phyloP scores from a whole-genome alignment of 345 rosid genomes.

The Reutealis trisperma region DNA sequence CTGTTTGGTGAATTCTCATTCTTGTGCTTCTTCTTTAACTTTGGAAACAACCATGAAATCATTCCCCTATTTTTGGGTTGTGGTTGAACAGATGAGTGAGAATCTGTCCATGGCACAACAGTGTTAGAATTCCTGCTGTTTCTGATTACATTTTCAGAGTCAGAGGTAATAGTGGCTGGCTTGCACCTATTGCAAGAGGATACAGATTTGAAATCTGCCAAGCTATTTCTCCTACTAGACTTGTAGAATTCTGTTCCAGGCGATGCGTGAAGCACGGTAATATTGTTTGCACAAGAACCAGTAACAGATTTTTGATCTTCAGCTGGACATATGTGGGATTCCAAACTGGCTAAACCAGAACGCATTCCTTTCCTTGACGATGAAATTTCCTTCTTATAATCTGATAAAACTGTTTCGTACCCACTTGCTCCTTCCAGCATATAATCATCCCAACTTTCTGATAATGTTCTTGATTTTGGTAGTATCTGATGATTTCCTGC shows the following conservation, averaged over 20 bases:
- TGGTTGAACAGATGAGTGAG: constrained; percentile 61
- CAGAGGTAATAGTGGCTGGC: constrained; percentile 46
- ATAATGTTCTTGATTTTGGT: constrained; percentile 47
- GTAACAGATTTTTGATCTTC: constrained; percentile 57
- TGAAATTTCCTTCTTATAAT: constrained; percentile 51
- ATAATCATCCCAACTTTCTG: constrained; percentile 76
- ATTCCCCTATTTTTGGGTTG: constrained; percentile 63
- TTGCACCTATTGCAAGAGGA: constrained; percentile 75
- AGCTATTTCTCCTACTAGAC: constrained; percentile 54
- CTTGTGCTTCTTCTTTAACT: constrained; percentile 76
- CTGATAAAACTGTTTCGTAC: constrained; percentile 48
- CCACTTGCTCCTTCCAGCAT: constrained; percentile 48
- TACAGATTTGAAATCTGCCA: constrained; percentile 58
- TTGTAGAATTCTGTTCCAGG: constrained; percentile 47
- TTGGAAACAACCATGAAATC: constrained; percentile 81
- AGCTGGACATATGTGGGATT: constrained; percentile 52
- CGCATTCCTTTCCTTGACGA: constrained; percentile 59
- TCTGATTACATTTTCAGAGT: constrained; percentile 39
- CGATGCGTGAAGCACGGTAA: constrained; percentile 42
- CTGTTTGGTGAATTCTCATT: constrained; percentile 55
- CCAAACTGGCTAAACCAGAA: constrained; percentile 35
- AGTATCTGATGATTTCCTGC: constrained; percentile 45
- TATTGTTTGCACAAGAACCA: constrained; percentile 45
- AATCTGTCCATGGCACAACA: constrained; percentile 73
- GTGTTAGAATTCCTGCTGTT: constrained; percentile 59